A percentile compares a stretch with the other conserved stretches of the same genome.
phyloP scores from a whole-genome alignment of 2,329 filamentous ascomycete species.

The Penicillium brevicompactum region DNA sequence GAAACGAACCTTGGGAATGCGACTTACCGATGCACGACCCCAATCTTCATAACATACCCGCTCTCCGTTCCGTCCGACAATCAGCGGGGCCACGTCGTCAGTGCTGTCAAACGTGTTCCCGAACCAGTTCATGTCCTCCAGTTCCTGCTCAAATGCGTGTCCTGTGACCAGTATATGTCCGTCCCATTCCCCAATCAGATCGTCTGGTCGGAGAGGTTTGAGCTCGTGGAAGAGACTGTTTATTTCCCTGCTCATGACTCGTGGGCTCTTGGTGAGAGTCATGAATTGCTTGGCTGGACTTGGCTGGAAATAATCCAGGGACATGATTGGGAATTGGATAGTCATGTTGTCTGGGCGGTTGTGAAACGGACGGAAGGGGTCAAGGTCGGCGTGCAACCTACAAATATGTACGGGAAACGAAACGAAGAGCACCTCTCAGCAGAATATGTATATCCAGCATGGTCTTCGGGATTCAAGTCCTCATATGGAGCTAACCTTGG shows the following conservation, averaged over 20 bases:
- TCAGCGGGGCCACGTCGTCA: constrained; percentile 36
- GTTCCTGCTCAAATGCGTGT: constrained; percentile 23
- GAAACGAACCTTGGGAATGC: not conserved
- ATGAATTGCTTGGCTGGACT: constrained; percentile 14
- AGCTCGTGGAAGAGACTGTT: constrained; percentile 14
- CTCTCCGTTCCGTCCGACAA: constrained; percentile 18
- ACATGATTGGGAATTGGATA: constrained; percentile 16
- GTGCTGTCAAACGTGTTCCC: constrained; percentile 32
- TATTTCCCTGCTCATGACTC: constrained; percentile 4
- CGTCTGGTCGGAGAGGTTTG: constrained; percentile 23
- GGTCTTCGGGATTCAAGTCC: not conserved
- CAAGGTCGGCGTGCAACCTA: too few species aligned
- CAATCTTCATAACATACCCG: constrained; percentile 16
- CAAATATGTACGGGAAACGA: not conserved
- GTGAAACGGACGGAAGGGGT: not conserved
- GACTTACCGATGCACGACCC: constrained; percentile 17
- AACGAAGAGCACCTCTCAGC: not conserved
- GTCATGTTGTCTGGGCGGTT: constrained; percentile 1
- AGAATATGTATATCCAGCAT: not conserved
- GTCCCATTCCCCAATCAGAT: constrained; percentile 33
- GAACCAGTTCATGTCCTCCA: constrained; percentile 31
- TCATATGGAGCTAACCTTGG: not conserved
- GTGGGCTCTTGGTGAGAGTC: constrained; percentile 5
- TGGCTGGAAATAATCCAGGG: constrained; percentile 10
- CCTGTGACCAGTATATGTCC: constrained; percentile 30